Percentiles rank a stretch among this genome's conserved stretches.
Conservation (phyloP, 148 eudicot genomes). For the Limonium bicolor region DNA sequence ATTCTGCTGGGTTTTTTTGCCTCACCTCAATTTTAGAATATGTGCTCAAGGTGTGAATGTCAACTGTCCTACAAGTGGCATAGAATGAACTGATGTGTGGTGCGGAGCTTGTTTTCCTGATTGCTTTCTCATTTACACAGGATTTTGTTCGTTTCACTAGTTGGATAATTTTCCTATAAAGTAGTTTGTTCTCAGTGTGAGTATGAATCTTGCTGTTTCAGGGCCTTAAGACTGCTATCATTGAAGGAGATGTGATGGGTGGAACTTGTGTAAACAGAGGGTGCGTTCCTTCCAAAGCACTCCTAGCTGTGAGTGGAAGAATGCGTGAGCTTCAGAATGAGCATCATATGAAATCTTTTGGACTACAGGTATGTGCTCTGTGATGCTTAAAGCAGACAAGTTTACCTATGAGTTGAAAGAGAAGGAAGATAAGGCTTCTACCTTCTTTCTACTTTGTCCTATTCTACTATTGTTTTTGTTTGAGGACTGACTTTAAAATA, state of each 20-base stretch:
- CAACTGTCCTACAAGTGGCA: no score
- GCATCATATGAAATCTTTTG: slow-evolving; percentile 93
- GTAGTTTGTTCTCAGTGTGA: neutral
- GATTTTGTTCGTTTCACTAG: neutral
- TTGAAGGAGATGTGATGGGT: slow-evolving; percentile 98
- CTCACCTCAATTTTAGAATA: no score
- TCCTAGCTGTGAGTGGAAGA: slow-evolving; percentile 97
- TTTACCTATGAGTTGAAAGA: no score
- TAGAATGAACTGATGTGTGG: no score
- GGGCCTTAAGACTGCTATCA: slow-evolving; percentile 99
- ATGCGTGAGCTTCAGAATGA: slow-evolving; percentile 99
- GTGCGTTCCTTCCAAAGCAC: slow-evolving; percentile 98
- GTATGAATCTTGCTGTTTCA: slow-evolving; percentile 7
- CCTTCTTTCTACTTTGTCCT: no score
- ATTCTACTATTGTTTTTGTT: no score
- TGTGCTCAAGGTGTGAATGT: no score
- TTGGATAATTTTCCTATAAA: no score
- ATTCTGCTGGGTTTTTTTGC: no score
- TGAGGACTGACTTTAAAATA: no score
- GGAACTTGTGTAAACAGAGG: slow-evolving; percentile 99
- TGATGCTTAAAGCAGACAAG: neutral
- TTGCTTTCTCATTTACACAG: neutral
- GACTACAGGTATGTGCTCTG: slow-evolving; percentile 66
- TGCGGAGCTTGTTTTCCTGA: no score
- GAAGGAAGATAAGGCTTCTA: no score